Conservation (phyloP, 2,329 filamentous ascomycete species). For the Alternaria rosae region DNA sequence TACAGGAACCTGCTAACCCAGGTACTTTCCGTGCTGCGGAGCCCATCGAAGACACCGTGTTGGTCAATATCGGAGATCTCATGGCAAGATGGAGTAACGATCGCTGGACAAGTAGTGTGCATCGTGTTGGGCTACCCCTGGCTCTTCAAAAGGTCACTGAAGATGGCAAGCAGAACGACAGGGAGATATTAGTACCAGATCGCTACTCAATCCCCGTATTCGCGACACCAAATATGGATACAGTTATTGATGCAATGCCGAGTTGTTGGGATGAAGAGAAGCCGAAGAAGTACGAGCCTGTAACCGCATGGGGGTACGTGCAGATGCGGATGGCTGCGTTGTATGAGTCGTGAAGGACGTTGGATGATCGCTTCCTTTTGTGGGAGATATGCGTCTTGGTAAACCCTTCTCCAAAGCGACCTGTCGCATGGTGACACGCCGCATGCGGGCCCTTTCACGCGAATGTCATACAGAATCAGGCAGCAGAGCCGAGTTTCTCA, state of each 20-base stretch:
- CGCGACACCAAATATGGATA: slow-evolving; percentile 48
- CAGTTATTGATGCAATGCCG: slow-evolving; percentile 49
- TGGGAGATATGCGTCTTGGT: neutral
- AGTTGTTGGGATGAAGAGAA: slow-evolving; percentile 34
- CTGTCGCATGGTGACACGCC: neutral
- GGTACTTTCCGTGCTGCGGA: slow-evolving; percentile 41
- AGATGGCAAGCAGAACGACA: neutral
- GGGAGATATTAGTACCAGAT: slow-evolving; percentile 37
- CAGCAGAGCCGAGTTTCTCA: neutral
- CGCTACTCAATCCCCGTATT: slow-evolving; percentile 55
- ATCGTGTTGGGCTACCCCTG: slow-evolving; percentile 47
- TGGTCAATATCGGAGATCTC: slow-evolving; percentile 53
- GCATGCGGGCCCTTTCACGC: neutral
- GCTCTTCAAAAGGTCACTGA: neutral
- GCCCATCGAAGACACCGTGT: slow-evolving; percentile 42
- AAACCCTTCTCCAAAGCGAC: neutral
- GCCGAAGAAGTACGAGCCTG: slow-evolving; percentile 50
- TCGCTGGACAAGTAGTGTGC: slow-evolving; percentile 48
- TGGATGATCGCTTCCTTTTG: neutral
- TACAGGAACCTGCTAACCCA: slow-evolving; percentile 37
- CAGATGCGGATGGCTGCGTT: slow-evolving; percentile 31
- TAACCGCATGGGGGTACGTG: slow-evolving; percentile 49
- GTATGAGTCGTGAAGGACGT: slow-evolving; percentile 11
- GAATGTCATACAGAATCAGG: neutral
- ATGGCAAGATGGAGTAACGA: slow-evolving; percentile 51